A percentile compares a stretch with the other conserved stretches of the same genome.
phyloP scores from a whole-genome alignment of 2,329 filamentous ascomycete species.

The Sphaerulina populicola region DNA sequence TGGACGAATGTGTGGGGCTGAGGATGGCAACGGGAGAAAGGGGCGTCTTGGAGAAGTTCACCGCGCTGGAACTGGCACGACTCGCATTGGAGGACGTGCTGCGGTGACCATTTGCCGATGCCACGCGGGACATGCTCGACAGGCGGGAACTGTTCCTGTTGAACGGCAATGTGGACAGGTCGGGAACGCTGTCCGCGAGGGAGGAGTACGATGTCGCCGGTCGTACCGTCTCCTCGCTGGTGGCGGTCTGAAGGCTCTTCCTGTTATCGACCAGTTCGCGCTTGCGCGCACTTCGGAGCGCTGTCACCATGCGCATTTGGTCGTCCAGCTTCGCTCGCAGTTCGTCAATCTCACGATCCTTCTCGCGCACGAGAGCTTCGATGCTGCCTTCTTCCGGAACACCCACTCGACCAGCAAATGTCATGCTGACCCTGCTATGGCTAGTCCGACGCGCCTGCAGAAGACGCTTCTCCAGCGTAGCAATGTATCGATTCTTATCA shows the following conservation, averaged over 20 bases:
- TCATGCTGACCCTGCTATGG: slow-evolving; percentile 75
- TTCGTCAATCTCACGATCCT: slow-evolving; percentile 85
- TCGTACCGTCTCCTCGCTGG: slow-evolving; percentile 16
- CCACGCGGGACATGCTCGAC: slow-evolving; percentile 17
- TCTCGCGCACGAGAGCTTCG: slow-evolving; percentile 67
- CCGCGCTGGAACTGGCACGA: slow-evolving; percentile 22
- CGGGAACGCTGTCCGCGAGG: slow-evolving; percentile 18
- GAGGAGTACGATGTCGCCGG: slow-evolving; percentile 13
- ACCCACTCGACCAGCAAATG: slow-evolving; percentile 46
- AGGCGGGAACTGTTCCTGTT: slow-evolving; percentile 19
- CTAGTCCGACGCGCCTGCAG: slow-evolving; percentile 84
- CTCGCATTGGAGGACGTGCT: slow-evolving; percentile 25
- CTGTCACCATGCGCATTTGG: slow-evolving; percentile 87
- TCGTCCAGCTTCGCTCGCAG: slow-evolving; percentile 84
- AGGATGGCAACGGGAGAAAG: slow-evolving; percentile 29
- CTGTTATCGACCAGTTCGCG: slow-evolving; percentile 53
- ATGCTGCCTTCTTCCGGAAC: slow-evolving; percentile 62
- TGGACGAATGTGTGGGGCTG: slow-evolving; percentile 16
- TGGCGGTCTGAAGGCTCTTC: slow-evolving; percentile 20
- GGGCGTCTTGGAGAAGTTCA: slow-evolving; percentile 26
- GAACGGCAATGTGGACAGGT: slow-evolving; percentile 16
- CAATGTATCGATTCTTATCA: slow-evolving; percentile 97
- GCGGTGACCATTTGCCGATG: slow-evolving; percentile 16
- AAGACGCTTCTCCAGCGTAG: slow-evolving; percentile 83
- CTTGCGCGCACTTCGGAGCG: slow-evolving; percentile 75